Base-by-base conservation (phyloP, 345 rosid genomes). In the Aquilaria yunnanensis region DNA sequence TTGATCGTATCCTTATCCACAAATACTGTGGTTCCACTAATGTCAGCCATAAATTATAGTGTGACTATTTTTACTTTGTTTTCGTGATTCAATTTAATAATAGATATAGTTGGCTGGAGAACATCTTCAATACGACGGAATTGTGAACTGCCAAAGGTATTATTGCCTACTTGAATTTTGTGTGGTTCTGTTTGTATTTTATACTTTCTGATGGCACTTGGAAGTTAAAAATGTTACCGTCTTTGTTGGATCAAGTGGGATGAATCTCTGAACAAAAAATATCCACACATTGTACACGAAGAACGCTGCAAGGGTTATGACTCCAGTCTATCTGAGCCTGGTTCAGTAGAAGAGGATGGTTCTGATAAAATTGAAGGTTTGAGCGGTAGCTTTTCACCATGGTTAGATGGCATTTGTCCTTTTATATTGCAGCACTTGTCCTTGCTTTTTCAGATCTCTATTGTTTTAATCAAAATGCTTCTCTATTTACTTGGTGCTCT, bases 91-190 rank as follows among this genome's bases (percentile, higher is more conserved):
- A 51, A 32, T 67, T 68, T 3, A 54, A 47, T 48, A 66, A 59
- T 62, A 91, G 97, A 86, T 78, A 79, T 91, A 16, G 97, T 91
- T 59, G 97, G 97, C 46, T 91, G 96, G 97, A 88, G 89, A 77
- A 91, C 97, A 2, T 84, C 97, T 43, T 91, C 96, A 31, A 88
- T 91, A 62, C 77, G 97, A 74, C 90, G 92, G 66, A 70, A 73
- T 57, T 74, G 63, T 67, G 94, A 91, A 70, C 77, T 91, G 61
- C 97, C 97, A 4, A 91, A 91, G 94, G 97, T 84, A 67, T 63
- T 23, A 23, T 41, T 47, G 14, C 16, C 13, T 7, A 3, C 29
- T 32, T 58, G 16, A 62, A 63, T 7, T 57, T 16, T 57, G 12
- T 37, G 37, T 46, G 12, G 9, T 54, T 70, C n/a, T 13, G 2